Evolutionary conservation across 1,284 basidiomycete species (phyloP).

Genomic region (Malassezia obtusa): DNA sequence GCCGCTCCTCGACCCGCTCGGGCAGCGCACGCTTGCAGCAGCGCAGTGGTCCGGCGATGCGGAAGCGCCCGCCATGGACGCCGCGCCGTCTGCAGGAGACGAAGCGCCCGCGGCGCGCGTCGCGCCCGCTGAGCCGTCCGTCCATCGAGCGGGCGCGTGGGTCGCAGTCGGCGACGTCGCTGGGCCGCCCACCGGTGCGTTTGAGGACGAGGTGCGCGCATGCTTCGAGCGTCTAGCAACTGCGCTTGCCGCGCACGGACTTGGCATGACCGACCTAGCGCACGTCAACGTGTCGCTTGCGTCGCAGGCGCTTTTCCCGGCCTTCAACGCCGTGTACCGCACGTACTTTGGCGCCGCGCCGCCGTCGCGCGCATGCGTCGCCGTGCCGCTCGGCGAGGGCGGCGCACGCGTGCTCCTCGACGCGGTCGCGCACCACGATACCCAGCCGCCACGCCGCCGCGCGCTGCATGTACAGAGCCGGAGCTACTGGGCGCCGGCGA

Average conservation of each 20-base stretch:
- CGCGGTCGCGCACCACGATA: slow-evolving; percentile 3
- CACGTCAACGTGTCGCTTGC: slow-evolving; percentile 78
- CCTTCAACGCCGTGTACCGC: slow-evolving; percentile 56
- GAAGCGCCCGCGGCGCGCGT: no score
- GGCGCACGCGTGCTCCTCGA: not conserved
- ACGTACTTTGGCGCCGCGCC: slow-evolving; percentile 80
- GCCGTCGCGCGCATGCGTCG: slow-evolving; percentile 82
- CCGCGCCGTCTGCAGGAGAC: no score
- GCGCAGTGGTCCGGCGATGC: not conserved
- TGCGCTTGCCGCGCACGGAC: slow-evolving; percentile 3
- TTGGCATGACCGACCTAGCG: slow-evolving; percentile 54
- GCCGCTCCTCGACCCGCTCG: slow-evolving; percentile 19
- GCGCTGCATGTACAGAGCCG: slow-evolving; percentile 84
- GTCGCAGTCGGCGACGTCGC: slow-evolving; percentile 2
- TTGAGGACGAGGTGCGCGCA: not conserved
- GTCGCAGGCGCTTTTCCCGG: slow-evolving; percentile 22
- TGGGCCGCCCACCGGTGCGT: not conserved
- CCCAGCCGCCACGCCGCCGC: slow-evolving; percentile 40
- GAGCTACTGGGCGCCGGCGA: slow-evolving; percentile 97
- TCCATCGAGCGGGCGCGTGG: slow-evolving; percentile 5
- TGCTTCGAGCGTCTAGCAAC: slow-evolving; percentile 6
- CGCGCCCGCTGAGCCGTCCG: no score
- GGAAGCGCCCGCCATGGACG: no score
- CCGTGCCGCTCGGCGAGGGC: slow-evolving; percentile 50
- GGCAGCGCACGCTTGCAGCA: not conserved